Conservation (phyloP, 768 basidiomycete genomes). For the Russula abietina region DNA sequence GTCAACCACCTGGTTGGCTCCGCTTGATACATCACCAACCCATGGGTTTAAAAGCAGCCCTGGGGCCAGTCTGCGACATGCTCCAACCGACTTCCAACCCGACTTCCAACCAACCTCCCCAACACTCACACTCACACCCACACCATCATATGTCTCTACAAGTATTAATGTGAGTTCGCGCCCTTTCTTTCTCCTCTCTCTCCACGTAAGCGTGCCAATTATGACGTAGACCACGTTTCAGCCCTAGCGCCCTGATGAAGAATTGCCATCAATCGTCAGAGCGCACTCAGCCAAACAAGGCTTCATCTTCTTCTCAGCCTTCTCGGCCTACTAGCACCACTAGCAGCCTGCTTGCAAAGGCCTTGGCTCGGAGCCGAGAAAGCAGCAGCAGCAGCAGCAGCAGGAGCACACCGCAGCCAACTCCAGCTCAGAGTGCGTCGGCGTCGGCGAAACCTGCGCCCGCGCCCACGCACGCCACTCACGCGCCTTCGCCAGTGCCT, state of each 20-base stretch:
- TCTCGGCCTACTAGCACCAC: neutral
- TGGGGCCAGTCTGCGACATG: no score
- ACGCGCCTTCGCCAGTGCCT: fast-evolving
- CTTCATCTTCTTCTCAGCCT: neutral
- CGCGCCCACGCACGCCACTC: no score
- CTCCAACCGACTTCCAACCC: no score
- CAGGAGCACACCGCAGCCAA: no score
- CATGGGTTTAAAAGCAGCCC: no score
- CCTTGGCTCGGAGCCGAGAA: neutral
- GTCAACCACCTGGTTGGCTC: no score
- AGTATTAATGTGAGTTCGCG: neutral
- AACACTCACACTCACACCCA: neutral
- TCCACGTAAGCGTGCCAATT: neutral
- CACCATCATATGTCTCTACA: neutral
- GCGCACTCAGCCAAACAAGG: neutral
- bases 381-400: neutral
- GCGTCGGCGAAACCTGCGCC: neutral
- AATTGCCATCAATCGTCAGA: neutral
- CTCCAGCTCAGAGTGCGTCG: no score
- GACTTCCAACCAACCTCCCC: neutral
- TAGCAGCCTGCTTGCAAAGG: neutral
- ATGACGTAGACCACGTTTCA: neutral
- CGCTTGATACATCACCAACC: no score
- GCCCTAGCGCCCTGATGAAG: neutral
- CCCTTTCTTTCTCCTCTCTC: no score